Evolutionary conservation across 208 protist species (phyloP), one percentile per base, ranked within the genome.

Genomic region (Spironucleus salmonicida): DNA sequence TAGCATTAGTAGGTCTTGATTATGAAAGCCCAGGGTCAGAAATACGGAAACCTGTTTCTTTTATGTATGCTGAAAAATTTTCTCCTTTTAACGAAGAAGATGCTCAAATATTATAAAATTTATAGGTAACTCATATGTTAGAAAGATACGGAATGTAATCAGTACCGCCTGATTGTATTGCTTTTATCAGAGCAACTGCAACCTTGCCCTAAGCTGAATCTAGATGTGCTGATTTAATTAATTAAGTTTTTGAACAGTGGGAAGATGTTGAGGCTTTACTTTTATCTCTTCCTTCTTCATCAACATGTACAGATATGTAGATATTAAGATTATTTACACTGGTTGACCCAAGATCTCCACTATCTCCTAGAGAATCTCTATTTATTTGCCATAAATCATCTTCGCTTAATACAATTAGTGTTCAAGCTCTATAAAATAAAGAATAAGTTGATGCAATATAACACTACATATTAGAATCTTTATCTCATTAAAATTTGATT

Each of bases 1-100:
- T 71, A 2, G 26, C 64, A 7, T 42, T 71, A 4, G 64, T 71
- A 7, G 64, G 30, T 15, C n/a, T 42, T 11, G 64, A 71, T 38
- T 71, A 45, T n/a, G 64, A 71, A 38, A 67, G 35, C 61, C 26
- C 15, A 15, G 61, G 26, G 15, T 39, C 19, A 15, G 61, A 15
- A n/a, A 71, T 71, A 2, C 64, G 34, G n/a, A 71, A 49, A 38
- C 64, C 64, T 15, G 64, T 71, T 49, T 71, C 19, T n/a, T 71
- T 71, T n/a, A 7, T 40, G 9, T 71, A 71, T 35, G 40, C 38
- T 32, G 64, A 71, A 35, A n/a, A 35, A 15, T 71, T n/a, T 35
- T 45, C 13, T n/a, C 64, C 7, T 2, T 53, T 53, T 19, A n/a
- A 71, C 26, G 38, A 4, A 2, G 64, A 71, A 35, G 64, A 71